These are phyloP conservation scores for Kluyveromyces aestuarii DNA, from an alignment of 805 yeast species.

Conservation along the genomic window DNA sequence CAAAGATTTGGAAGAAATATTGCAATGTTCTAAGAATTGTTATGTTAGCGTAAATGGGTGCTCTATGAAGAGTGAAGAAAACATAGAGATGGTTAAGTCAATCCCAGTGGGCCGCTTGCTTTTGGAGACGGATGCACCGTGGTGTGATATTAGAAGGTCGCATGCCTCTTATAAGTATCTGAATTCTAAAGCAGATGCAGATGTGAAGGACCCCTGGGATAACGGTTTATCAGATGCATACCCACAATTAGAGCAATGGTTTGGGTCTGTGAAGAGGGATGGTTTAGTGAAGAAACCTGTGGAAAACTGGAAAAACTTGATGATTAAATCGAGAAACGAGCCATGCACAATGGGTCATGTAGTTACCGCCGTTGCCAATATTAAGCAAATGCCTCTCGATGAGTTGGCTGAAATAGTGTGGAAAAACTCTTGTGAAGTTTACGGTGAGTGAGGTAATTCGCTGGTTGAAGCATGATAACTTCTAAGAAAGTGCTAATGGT, in stretches of 20 bases:
- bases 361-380: constrained; percentile 55
- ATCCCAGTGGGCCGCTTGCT: constrained; percentile 67
- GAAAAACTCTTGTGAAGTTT: constrained; percentile 41
- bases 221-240: constrained; percentile 57
- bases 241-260: constrained; percentile 25
- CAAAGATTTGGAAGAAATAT: constrained; percentile 49
- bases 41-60: constrained; percentile 89
- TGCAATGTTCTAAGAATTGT: constrained; percentile 32
- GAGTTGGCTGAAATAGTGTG: constrained; percentile 42
- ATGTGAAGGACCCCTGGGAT: constrained; percentile 47
- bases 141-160: constrained; percentile 89
- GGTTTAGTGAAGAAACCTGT: constrained; percentile 20
- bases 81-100: constrained; percentile 49
- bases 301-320: constrained; percentile 22
- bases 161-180: constrained; percentile 64
- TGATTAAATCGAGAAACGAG: constrained; percentile 83
- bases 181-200: constrained; percentile 39
- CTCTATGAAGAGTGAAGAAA: constrained; percentile 71
- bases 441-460: constrained; percentile 11
- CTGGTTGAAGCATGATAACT: background rate
- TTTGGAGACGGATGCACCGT: constrained; percentile 95
- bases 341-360: constrained; percentile 81
- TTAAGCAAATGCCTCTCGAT: constrained; percentile 35
- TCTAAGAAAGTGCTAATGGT: too few relatives aligned
- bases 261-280: constrained; percentile 26